phyloP scores from a whole-genome alignment of 1,284 basidiomycete species.

The Apiotrichum akiyoshidainum region DNA sequence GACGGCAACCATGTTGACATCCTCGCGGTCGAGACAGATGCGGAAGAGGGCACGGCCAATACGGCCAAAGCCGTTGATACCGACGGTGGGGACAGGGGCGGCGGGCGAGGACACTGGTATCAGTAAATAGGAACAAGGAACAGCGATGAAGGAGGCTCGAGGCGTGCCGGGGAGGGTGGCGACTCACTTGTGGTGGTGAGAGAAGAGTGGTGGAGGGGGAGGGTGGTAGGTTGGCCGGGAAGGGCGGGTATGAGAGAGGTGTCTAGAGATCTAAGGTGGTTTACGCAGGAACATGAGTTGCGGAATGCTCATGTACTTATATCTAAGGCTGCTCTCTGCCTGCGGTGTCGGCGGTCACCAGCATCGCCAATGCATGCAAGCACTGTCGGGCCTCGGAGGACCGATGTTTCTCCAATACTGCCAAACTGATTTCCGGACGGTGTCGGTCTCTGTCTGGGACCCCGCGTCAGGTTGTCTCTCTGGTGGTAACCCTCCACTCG shows the following conservation, averaged over 20 bases:
- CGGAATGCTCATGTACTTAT: constrained; percentile 1
- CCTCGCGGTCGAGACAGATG: constrained; percentile 30
- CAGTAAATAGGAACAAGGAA: background rate
- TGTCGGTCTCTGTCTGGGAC: background rate
- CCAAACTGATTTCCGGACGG: background rate
- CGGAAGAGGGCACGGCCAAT: constrained; percentile 45
- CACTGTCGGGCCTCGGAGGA: background rate
- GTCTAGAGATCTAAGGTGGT: background rate
- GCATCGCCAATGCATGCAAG: background rate
- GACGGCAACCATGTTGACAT: constrained; percentile 46
- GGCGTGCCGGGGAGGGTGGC: background rate
- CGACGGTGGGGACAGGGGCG: constrained; percentile 31
- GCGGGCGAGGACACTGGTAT: constrained; percentile 9
- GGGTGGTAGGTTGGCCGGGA: background rate
- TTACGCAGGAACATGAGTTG: background rate
- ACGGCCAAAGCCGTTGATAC: constrained; percentile 52
- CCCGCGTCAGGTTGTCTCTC: background rate
- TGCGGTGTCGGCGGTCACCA: too few species aligned
- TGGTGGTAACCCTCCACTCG: background rate
- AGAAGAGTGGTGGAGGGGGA: background rate
- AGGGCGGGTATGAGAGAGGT: background rate
- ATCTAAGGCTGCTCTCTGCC: background rate
- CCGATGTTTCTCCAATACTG: constrained; percentile 3
- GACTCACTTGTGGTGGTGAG: constrained; percentile 9
- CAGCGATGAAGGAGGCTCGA: background rate